phyloP scores from a whole-genome alignment of 352 stramenopile genomes.

The Phytopythium montanum region DNA sequence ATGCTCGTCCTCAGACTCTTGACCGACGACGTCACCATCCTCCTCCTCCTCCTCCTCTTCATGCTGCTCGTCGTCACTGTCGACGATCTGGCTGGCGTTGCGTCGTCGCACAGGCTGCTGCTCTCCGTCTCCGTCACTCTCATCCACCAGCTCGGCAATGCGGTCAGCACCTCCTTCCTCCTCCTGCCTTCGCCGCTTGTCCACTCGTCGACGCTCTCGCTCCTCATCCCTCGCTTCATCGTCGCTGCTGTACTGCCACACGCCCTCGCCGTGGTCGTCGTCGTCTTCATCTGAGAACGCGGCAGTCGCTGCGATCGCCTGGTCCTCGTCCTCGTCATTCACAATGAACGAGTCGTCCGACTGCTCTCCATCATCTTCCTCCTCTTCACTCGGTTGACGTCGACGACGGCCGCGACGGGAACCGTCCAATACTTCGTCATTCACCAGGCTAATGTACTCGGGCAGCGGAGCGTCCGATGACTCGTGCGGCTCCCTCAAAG shows the following conservation, averaged over 20 bases:
- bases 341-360: conserved; percentile 76
- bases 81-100: conserved; percentile 34
- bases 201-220: conserved; percentile 12
- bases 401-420: conserved; percentile 17
- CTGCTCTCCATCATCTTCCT: conserved; percentile 36
- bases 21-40: conserved; percentile 4
- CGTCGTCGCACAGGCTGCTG: conserved; percentile 12
- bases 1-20: not conserved
- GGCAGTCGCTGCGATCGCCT: conserved; percentile 11
- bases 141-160: conserved; percentile 9
- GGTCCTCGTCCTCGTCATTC: conserved; percentile 34
- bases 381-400: conserved; percentile 22
- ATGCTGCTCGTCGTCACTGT: conserved; percentile 29
- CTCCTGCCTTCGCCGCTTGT: conserved; percentile 13
- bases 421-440: conserved; percentile 28
- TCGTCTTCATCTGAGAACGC: conserved; percentile 29
- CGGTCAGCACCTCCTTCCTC: too few relatives aligned
- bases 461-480: conserved; percentile 33
- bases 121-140: conserved; percentile 10
- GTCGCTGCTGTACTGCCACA: conserved; percentile 23
- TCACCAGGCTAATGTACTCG: conserved; percentile 26
- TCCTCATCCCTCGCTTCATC: conserved; percentile 34
- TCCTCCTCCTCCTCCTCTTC: conserved; percentile 13
- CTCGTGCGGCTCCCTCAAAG: conserved; percentile 41
- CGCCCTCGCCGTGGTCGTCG: conserved; percentile 14